These are phyloP conservation scores for Primulina tabacum DNA, from an alignment of 257 asterid genomes.

Conservation along the genomic window DNA sequence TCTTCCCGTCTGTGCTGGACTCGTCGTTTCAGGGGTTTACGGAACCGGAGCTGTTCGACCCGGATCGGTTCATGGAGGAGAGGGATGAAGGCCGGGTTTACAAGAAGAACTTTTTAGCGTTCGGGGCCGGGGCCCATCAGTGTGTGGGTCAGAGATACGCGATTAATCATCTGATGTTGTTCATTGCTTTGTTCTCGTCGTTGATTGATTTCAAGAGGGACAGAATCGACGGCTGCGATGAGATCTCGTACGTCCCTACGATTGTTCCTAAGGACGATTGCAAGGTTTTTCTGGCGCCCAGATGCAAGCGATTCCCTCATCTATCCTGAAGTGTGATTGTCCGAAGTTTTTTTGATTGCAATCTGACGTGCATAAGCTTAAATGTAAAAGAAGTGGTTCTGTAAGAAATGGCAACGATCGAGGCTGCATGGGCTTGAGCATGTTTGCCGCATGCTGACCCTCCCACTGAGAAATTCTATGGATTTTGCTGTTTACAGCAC, in stretches of 20 bases:
- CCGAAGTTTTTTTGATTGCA: too few relatives aligned
- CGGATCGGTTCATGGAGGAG: slow-evolving; percentile 77
- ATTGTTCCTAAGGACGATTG: slow-evolving; percentile 91
- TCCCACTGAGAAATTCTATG: too few relatives aligned
- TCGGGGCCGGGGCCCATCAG: slow-evolving; percentile 94
- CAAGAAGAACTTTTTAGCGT: slow-evolving; percentile 66
- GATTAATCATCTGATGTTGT: slow-evolving; percentile 61
- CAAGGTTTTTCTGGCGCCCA: slow-evolving; percentile 51
- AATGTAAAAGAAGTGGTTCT: too few relatives aligned
- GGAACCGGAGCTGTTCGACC: slow-evolving; percentile 82
- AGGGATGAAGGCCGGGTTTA: slow-evolving; percentile 76
- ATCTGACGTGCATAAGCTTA: too few relatives aligned
- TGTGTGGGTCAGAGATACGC: slow-evolving; percentile 97
- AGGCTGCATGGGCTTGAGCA: too few relatives aligned
- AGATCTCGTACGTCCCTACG: slow-evolving; percentile 72
- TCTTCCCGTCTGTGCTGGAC: slow-evolving; percentile 84
- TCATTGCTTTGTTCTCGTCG: slow-evolving; percentile 61
- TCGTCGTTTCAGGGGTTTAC: slow-evolving; percentile 83
- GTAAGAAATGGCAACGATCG: too few relatives aligned
- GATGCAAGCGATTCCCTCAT: slow-evolving; percentile 35
- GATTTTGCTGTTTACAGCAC: too few relatives aligned
- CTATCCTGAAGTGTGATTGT: background rate
- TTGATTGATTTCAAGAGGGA: slow-evolving; percentile 70
- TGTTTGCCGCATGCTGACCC: too few relatives aligned
- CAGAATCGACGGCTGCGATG: slow-evolving; percentile 77